A percentile compares a stretch with the other conserved stretches of the same genome.
Evolutionary conservation across 495 filamentous ascomycete genomes (phyloP).

Genomic region (Penicillium coprophilum): DNA sequence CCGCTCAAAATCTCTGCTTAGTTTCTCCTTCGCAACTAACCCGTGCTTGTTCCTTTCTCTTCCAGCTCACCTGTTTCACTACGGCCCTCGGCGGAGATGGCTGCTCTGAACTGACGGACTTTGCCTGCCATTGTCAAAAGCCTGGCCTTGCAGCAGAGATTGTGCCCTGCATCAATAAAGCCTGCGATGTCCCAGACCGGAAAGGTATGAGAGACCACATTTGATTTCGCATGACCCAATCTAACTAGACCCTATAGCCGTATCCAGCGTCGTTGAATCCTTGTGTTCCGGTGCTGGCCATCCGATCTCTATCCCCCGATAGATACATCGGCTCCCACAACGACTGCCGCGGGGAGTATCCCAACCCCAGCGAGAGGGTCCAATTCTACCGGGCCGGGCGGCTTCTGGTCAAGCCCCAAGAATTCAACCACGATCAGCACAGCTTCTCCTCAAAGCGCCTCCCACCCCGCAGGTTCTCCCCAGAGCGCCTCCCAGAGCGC

Average conservation of each 20-base stretch:
- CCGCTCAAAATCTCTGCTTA: conserved; percentile 2
- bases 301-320: conserved; percentile 4
- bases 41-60: conserved; percentile 4
- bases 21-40: conserved; percentile 3
- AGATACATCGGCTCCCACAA: conserved; percentile 4
- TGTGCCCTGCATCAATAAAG: conserved; percentile 10
- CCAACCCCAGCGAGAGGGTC: conserved; percentile 44
- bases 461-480: background rate
- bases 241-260: conserved; percentile 6
- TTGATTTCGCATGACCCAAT: conserved; percentile 1
- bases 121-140: conserved; percentile 11
- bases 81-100: background rate
- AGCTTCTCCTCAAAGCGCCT: background rate
- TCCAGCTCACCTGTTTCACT: conserved; percentile 8
- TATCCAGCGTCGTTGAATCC: conserved; percentile 10
- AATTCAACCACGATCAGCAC: conserved; percentile 3
- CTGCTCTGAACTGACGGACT: conserved; percentile 12
- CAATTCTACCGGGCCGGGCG: conserved; percentile 5
- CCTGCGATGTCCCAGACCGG: conserved; percentile 8
- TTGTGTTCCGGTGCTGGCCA: conserved; percentile 8
- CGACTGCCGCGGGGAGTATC: conserved; percentile 48
- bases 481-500: conserved; percentile 1
- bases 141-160: conserved; percentile 6
- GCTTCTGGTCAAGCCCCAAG: conserved; percentile 3
- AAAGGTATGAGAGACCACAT: conserved; percentile 5